Conservation (phyloP, 1,284 basidiomycete genomes). For the Tilletiaria anomala region DNA sequence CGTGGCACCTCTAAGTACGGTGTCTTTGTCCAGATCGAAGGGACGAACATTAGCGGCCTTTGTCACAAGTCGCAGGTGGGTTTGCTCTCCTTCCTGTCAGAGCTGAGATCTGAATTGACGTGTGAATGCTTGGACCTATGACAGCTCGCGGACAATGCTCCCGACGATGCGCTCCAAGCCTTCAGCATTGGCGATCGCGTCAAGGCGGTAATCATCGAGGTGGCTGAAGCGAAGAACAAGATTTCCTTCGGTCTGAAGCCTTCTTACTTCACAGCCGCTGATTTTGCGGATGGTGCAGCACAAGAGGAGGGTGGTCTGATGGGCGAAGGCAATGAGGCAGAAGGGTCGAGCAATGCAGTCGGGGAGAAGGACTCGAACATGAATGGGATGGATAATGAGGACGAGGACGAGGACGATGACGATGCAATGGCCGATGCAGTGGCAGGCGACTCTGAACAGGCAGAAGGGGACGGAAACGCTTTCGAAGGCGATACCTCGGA, state of each 20-base stretch:
- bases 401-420: conserved; percentile 27
- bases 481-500: not conserved
- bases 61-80: conserved; percentile 73
- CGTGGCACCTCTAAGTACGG: conserved; percentile 64
- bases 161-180: conserved; percentile 55
- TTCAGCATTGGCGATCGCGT: conserved; percentile 79
- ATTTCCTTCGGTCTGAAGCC: conserved; percentile 81
- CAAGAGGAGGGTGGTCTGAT: conserved; percentile 42
- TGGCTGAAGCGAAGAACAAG: conserved; percentile 60
- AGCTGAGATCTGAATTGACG: not conserved
- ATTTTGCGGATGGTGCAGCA: conserved; percentile 34
- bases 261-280: conserved; percentile 54
- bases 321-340: not conserved
- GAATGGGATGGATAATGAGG: conserved; percentile 31
- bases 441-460: conserved; percentile 12
- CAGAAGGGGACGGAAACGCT: conserved; percentile 4
- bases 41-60: conserved; percentile 67
- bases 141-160: conserved; percentile 70
- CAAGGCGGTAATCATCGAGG: conserved; percentile 59
- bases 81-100: not conserved
- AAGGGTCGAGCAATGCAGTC: conserved; percentile 10
- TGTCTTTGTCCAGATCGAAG: conserved; percentile 74
- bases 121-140: conserved; percentile 32
- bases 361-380: conserved; percentile 28
- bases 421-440: conserved; percentile 7